Conservation (phyloP, 2,329 filamentous ascomycete species). For the Dactylonectria macrodidyma region DNA sequence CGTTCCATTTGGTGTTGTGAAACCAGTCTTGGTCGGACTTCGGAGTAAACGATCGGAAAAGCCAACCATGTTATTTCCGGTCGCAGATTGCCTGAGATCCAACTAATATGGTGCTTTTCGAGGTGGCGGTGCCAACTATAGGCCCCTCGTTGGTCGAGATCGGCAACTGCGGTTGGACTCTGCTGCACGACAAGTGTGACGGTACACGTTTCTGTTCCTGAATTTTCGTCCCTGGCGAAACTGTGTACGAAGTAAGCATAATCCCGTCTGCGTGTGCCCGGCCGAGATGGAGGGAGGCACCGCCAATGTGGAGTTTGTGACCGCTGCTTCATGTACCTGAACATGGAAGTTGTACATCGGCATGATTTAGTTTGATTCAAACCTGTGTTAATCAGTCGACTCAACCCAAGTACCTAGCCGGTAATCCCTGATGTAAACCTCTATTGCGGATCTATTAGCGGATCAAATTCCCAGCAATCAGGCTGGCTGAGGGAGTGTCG, state of each 20-base stretch:
- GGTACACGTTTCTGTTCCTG: constrained; percentile 24
- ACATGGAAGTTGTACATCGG: constrained; percentile 22
- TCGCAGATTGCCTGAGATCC: constrained; percentile 24
- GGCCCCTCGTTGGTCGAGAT: constrained; percentile 15
- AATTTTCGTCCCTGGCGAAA: constrained; percentile 16
- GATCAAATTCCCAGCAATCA: constrained; percentile 25
- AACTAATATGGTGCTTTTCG: constrained; percentile 11
- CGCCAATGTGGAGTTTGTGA: constrained; percentile 6
- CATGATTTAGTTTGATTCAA: constrained; percentile 28
- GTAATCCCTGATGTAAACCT: constrained; percentile 5
- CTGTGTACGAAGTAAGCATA: constrained; percentile 21
- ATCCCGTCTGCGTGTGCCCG: constrained; percentile 27
- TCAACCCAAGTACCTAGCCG: constrained; percentile 19
- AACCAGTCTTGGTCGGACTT: constrained; percentile 23
- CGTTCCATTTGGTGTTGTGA: constrained; percentile 20
- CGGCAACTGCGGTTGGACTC: constrained; percentile 14
- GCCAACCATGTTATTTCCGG: constrained; percentile 13
- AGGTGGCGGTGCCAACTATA: constrained; percentile 8
- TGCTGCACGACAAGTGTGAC: constrained; percentile 23
- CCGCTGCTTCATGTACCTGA: constrained; percentile 30
- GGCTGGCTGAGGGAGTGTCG: constrained; percentile 1
- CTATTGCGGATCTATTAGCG: constrained; percentile 25
- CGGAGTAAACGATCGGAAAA: constrained; percentile 20
- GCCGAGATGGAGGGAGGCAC: constrained; percentile 12
- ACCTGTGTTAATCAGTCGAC: constrained; percentile 17